phyloP scores from a whole-genome alignment of 2,329 filamentous ascomycete genomes.

The Ascochyta pisi region DNA sequence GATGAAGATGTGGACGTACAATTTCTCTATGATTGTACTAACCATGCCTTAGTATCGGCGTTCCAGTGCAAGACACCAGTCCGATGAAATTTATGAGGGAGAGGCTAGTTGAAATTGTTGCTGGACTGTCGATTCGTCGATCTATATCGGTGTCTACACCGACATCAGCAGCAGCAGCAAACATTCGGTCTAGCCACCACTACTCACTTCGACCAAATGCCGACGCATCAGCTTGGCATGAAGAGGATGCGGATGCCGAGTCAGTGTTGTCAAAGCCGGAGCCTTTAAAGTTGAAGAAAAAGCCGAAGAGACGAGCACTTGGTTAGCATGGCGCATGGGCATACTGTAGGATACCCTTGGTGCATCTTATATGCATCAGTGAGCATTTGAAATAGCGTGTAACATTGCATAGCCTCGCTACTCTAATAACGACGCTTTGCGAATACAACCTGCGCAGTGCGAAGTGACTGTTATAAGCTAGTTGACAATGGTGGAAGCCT shows the following conservation, averaged over 20 bases:
- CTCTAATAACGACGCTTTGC: not conserved
- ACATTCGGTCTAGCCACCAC: too few relatives aligned
- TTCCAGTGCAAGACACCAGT: slow-evolving; percentile 3
- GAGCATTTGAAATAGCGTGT: not conserved
- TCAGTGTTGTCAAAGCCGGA: not conserved
- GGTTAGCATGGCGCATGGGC: slow-evolving; percentile 5
- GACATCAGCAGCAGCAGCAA: not conserved
- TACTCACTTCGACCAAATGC: not conserved
- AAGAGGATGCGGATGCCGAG: slow-evolving; percentile 8
- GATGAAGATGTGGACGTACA: not conserved
- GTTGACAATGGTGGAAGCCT: too few relatives aligned
- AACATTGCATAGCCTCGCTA: not conserved
- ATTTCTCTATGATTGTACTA: not conserved
- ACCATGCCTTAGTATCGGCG: not conserved
- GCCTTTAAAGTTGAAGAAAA: slow-evolving; percentile 4
- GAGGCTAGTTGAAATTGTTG: slow-evolving; percentile 9
- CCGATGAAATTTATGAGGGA: slow-evolving; percentile 14
- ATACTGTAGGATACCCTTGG: slow-evolving; percentile 4
- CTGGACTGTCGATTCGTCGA: slow-evolving; percentile 7
- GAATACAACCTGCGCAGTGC: too few relatives aligned
- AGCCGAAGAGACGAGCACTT: slow-evolving; percentile 7
- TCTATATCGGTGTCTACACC: not conserved
- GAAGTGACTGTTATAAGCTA: too few relatives aligned
- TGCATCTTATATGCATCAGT: not conserved
- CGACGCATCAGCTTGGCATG: slow-evolving; percentile 7